Evolutionary conservation across 805 yeast genomes (phyloP), one percentile per base, ranked within the genome.

Genomic region (Zygotorulaspora sp.): DNA sequence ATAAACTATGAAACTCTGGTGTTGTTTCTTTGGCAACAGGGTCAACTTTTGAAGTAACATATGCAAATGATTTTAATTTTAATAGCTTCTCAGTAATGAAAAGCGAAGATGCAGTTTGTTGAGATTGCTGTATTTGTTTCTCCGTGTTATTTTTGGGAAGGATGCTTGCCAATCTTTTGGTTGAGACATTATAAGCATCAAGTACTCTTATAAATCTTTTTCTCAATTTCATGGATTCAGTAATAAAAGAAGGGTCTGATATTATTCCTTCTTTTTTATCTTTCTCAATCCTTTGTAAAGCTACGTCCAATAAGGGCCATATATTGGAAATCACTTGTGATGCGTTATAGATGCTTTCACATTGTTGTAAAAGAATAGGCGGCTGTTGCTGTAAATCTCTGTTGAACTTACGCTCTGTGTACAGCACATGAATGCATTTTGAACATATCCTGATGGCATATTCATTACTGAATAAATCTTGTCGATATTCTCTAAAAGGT

Each of bases 81-180:
- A 82, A 62, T 62, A 88, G 70, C 39, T 78, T 75, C 9, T 74
- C 77, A 54, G 83, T 94, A 20, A 89, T 66, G 52, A 76, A 86
- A 6, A 67, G 53, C 0, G 80, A 64, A 2, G 82, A 70, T 17
- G 75, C 72, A 20, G 70, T 67, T 51, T 77, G 74, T 10, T 88
- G 72, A 30, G 85, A 75, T 21, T 62, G 59, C 48, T 74, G 74
- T 2, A 72, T 62, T 47, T 60, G 69, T 26, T 52, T 50, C 49
- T 75, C 83, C 32, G 77, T 69, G 5, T 52, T 52, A 5, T 68
- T 61, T 6, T 41, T 45, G 3, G 71, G 61, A 3, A 58, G 53
- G 7, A 58, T 34, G 2, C 58, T 53, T 1, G 71, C 47, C 4
- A 75, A 50, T 36, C 68, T 65, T 41, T 75, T 72, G 0, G 78